Percentiles rank a stretch among this genome's conserved stretches.
These are phyloP conservation scores for Paecilomyces variotii DNA, from an alignment of 2,329 filamentous ascomycete species.

Conservation along the genomic window DNA sequence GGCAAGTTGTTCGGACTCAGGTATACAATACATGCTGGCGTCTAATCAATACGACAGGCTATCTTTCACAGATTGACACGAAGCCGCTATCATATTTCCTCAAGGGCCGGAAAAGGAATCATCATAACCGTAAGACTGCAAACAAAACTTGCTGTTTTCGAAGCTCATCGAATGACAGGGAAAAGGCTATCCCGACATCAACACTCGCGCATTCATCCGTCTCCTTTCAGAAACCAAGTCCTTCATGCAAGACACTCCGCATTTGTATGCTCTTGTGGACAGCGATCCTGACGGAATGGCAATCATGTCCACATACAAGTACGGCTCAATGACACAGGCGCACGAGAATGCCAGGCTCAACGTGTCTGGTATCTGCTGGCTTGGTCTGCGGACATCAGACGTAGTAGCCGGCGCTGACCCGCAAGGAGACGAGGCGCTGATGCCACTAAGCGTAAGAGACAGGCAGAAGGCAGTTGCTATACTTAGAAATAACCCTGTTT, in stretches of 20 bases:
- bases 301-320: conserved; percentile 56
- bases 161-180: conserved; percentile 34
- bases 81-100: conserved; percentile 38
- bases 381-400: conserved; percentile 47
- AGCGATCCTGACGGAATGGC: conserved; percentile 56
- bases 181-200: conserved; percentile 58
- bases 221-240: conserved; percentile 30
- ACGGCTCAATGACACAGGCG: conserved; percentile 49
- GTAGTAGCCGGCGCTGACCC: conserved; percentile 20
- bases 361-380: conserved; percentile 45
- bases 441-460: conserved; percentile 46
- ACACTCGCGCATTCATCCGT: conserved; percentile 47
- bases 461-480: conserved; percentile 47
- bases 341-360: conserved; percentile 45
- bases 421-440: conserved; percentile 19
- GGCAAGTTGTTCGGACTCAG: conserved; percentile 25
- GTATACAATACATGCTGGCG: not conserved
- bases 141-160: not conserved
- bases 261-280: conserved; percentile 50
- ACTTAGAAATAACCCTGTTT: conserved; percentile 39
- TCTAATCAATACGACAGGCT: conserved; percentile 34
- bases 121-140: conserved; percentile 45
- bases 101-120: conserved; percentile 39
- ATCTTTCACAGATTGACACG: conserved; percentile 51
- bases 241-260: conserved; percentile 18